Conservation (phyloP, 495 filamentous ascomycete genomes). For the Neurospora cerealis region DNA sequence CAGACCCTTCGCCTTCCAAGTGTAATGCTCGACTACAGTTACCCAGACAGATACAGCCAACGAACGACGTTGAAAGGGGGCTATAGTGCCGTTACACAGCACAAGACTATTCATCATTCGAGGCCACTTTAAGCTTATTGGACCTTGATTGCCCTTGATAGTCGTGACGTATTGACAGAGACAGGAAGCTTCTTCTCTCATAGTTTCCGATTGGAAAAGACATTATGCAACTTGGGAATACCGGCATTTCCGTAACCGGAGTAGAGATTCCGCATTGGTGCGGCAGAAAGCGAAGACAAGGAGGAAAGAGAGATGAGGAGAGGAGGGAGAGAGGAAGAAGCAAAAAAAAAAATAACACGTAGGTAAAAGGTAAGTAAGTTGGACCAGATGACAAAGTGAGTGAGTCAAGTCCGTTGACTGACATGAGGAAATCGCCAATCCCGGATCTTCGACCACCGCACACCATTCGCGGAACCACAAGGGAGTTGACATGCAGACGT, state of each 20-base stretch:
- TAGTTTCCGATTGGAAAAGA: neutral
- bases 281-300: neutral
- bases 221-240: neutral
- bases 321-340: neutral
- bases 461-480: neutral
- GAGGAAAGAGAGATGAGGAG: neutral
- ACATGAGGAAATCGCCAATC: neutral
- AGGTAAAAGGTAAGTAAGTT: neutral
- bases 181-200: neutral
- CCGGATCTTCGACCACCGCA: neutral
- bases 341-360: neutral
- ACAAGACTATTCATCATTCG: neutral
- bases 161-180: neutral
- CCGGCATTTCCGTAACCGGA: neutral
- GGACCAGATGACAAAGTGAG: neutral
- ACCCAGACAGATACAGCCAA: neutral
- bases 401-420: neutral
- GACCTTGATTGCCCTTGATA: neutral
- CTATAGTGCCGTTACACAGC: neutral
- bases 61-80: neutral
- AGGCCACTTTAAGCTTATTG: neutral
- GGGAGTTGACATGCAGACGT: neutral
- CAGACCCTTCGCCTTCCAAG: neutral
- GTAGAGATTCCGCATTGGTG: neutral
- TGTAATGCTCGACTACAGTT: neutral